Evolutionary conservation across 139 green algal genomes (phyloP), one percentile per base, ranked within the genome.

Genomic region (Closterium sp.): DNA sequence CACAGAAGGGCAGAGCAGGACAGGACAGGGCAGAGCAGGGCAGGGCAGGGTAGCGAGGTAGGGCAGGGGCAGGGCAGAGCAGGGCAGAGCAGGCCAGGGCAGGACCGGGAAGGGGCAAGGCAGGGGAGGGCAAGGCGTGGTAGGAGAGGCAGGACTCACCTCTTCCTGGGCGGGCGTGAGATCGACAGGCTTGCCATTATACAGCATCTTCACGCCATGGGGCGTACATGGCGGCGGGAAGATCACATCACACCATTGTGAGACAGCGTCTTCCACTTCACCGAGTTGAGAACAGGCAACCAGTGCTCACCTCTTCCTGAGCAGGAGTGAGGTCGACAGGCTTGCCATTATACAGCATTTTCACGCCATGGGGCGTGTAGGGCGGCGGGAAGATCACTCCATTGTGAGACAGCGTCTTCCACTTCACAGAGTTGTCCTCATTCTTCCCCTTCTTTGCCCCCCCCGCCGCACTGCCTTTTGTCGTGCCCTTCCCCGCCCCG

Each of bases 171-270:
- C 32, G 3, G 32, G 32, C 2, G 3, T 38, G 32, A 38, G 32
- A 38, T 98, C 95, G 45, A 99, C 97, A 1, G 97, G 97, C 89
- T 97, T 94, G 50, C 97, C 97, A 87, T 98, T 97, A 92, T 99
- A 99, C 85, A 98, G 95, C 96, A 99, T 97, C 94, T 98, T 98
- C 27, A 99, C 94, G n/a, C 97, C 97, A 92, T 99, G 98, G n/a
- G n/a, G n/a, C n/a, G n/a, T n/a, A n/a, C n/a, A n/a, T n/a, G n/a
- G n/a, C n/a, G n/a, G n/a, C n/a, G n/a, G n/a, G n/a, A n/a, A n/a
- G n/a, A n/a, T n/a, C n/a, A n/a, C n/a, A n/a, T n/a, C n/a, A n/a
- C n/a, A n/a, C n/a, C n/a, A n/a, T n/a, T n/a, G n/a, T n/a, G n/a
- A n/a, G n/a, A n/a, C n/a, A n/a, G n/a, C n/a, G n/a, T n/a, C n/a